Evolutionary conservation across 2,329 filamentous ascomycete species (phyloP).

Genomic region (Teratosphaeria viscida): DNA sequence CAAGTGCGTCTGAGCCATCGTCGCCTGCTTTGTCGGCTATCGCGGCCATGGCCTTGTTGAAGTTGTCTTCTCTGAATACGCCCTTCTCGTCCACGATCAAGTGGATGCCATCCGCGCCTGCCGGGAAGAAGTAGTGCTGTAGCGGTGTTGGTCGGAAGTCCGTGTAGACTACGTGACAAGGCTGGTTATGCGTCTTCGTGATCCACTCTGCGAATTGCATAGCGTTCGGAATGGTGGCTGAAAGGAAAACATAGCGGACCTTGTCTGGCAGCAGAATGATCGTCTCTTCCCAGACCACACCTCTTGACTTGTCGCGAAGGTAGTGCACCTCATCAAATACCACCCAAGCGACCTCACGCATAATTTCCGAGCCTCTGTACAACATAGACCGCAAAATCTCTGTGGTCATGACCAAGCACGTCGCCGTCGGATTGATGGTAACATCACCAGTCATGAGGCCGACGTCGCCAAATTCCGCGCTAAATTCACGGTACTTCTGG

Average conservation of each 20-base stretch:
- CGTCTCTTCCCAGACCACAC: constrained; percentile 98
- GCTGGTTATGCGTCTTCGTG: constrained; percentile 92
- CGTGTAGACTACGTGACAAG: constrained; percentile 97
- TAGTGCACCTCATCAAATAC: constrained; percentile 99
- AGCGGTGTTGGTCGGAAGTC: constrained; percentile 94
- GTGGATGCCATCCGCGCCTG: constrained; percentile 84
- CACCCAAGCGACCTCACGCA: constrained; percentile 98
- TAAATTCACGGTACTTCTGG: constrained; percentile 96
- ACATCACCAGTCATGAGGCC: constrained; percentile 98
- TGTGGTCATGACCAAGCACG: constrained; percentile 97
- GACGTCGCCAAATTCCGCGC: constrained; percentile 89
- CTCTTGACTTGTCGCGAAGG: constrained; percentile 82
- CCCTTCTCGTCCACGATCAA: constrained; percentile 95
- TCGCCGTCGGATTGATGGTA: constrained; percentile 96
- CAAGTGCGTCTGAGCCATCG: constrained; percentile 67
- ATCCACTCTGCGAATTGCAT: constrained; percentile 99
- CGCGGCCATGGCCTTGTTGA: constrained; percentile 86
- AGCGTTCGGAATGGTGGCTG: constrained; percentile 94
- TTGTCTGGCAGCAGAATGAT: constrained; percentile 97
- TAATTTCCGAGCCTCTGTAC: constrained; percentile 96
- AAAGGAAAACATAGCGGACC: constrained; percentile 96
- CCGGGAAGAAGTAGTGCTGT: constrained; percentile 96
- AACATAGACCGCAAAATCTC: constrained; percentile 98
- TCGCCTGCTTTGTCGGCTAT: constrained; percentile 82
- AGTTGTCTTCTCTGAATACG: constrained; percentile 91